Percentiles rank a stretch among this genome's conserved stretches.
Evolutionary conservation across 2,329 filamentous ascomycete genomes (phyloP).

Genomic region (Aschersonia sp.): DNA sequence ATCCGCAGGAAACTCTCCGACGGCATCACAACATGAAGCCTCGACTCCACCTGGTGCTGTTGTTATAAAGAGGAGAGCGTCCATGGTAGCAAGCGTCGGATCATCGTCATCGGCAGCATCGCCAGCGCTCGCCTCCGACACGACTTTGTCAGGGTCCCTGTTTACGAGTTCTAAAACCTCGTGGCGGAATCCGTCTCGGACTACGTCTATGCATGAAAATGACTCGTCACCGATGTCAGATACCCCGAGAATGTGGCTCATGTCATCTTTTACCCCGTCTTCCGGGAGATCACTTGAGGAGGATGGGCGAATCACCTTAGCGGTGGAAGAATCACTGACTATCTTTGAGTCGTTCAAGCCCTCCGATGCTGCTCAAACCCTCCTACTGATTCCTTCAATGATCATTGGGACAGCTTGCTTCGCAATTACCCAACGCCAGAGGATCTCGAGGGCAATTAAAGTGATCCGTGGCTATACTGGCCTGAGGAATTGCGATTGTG

Average conservation of each 20-base stretch:
- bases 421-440: constrained; percentile 33
- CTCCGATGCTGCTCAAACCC: constrained; percentile 42
- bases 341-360: constrained; percentile 41
- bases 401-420: constrained; percentile 48
- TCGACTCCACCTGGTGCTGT: constrained; percentile 8
- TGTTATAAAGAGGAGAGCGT: constrained; percentile 14
- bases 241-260: background rate
- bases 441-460: constrained; percentile 33
- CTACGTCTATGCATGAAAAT: constrained; percentile 25
- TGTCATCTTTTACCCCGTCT: constrained; percentile 27
- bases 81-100: constrained; percentile 17
- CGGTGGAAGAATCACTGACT: constrained; percentile 40
- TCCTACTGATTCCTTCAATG: constrained; percentile 45
- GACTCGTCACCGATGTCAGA: constrained; percentile 10
- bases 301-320: constrained; percentile 35
- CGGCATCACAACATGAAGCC: constrained; percentile 12
- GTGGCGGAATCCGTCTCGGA: constrained; percentile 20
- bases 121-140: background rate
- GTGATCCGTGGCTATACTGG: constrained; percentile 44
- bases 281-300: constrained; percentile 31
- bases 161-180: constrained; percentile 16
- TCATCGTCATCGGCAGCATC: background rate
- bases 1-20: constrained; percentile 15
- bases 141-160: constrained; percentile 2
- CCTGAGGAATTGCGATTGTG: constrained; percentile 41